These are phyloP conservation scores for Fusarium austroafricanum DNA, from an alignment of 2,329 filamentous ascomycete species.

Conservation along the genomic window DNA sequence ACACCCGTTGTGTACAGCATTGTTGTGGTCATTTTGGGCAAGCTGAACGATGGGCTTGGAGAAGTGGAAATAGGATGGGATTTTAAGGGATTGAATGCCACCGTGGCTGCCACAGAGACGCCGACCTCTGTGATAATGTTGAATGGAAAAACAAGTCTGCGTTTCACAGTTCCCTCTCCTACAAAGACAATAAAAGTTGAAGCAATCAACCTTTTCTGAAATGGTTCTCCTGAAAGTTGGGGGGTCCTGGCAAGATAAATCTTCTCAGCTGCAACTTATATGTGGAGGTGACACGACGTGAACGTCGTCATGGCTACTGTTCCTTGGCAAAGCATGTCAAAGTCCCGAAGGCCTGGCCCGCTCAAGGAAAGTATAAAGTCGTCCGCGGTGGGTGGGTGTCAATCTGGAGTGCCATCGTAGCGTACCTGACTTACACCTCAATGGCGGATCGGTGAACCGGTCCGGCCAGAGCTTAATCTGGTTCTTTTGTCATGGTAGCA, in stretches of 20 bases:
- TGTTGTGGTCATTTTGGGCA: slow-evolving; percentile 33
- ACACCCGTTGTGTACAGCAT: slow-evolving; percentile 37
- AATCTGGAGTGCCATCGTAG: slow-evolving; percentile 15
- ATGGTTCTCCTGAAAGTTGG: neutral
- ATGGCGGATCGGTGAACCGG: slow-evolving; percentile 11
- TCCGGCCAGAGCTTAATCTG: slow-evolving; percentile 30
- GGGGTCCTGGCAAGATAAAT: slow-evolving; percentile 31
- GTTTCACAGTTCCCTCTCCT: neutral
- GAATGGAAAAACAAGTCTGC: neutral
- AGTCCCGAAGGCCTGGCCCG: slow-evolving; percentile 18
- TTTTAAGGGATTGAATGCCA: slow-evolving; percentile 8
- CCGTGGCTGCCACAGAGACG: slow-evolving; percentile 1
- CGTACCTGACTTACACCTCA: neutral
- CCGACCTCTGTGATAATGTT: neutral
- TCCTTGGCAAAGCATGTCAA: slow-evolving; percentile 13
- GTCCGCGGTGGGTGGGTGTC: slow-evolving; percentile 12
- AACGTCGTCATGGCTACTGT: slow-evolving; percentile 7
- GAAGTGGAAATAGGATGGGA: neutral
- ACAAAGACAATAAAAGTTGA: neutral
- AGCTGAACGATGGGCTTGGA: neutral
- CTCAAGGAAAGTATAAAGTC: slow-evolving; percentile 29
- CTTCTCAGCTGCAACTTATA: neutral
- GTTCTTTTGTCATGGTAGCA: neutral
- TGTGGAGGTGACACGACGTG: neutral
- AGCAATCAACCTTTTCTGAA: neutral